Evolutionary conservation across 208 protist species (phyloP), one percentile per base, ranked within the genome.

Genomic region (Trypanosoma cruzi): DNA sequence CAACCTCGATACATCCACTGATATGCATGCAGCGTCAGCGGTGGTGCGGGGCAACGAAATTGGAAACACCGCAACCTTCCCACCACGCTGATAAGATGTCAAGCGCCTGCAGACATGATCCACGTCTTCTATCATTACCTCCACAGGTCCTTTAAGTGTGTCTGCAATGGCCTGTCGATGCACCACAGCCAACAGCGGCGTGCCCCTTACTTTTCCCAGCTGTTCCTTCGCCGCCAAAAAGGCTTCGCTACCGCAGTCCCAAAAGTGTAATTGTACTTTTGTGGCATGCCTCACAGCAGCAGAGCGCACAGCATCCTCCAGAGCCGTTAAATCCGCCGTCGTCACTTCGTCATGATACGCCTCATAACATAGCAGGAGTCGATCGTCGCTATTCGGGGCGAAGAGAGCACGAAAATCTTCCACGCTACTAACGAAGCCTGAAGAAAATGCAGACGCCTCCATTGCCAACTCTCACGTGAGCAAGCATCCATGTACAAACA

Each of bases 321-420:
- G 80, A 0, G 20, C 18, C n/a, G 24, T 7, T 31, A 93, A 74
- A 14, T 56, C 64, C 11, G 74, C 71, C 11, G 64, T 5, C 1
- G 77, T 85, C 22, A 96, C 77, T 4, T 24, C 58, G 55, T 93
- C 90, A 40, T 48, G 54, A 6, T 78, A 63, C 4, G 68, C 48
- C 54, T 96, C 90, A 67, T 92, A 91, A 73, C 85, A 96, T 11
- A 96, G 54, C 37, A 96, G 50, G 34, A 96, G 76, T 18, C 56
- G 56, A 37, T 75, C 71, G 52, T 11, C 18, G 20, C 48, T 55
- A 48, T 56, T 46, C 5, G 71, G 54, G n/a, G 63, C 46, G 50
- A 94, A 94, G 40, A 92, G 42, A 22, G 71, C 54, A 10, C 63
- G 58, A 54, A 94, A 94, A 42, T 85, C 81, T 2, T 77, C 63